Base-by-base conservation (phyloP, 1,284 basidiomycete species). In the Boletellus deceptivus region DNA sequence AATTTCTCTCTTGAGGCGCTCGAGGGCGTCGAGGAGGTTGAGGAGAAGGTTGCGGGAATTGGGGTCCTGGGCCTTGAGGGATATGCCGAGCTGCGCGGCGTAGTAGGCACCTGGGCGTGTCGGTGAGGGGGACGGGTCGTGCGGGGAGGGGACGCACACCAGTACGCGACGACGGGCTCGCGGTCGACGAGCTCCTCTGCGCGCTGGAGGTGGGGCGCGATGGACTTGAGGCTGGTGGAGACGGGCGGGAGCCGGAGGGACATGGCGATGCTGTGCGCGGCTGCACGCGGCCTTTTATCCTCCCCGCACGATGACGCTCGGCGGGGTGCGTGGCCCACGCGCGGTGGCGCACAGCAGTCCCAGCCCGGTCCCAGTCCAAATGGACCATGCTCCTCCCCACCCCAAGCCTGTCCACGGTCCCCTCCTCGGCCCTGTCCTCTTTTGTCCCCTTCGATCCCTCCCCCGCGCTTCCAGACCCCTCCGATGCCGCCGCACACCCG, bases 121-220 rank as follows among this genome's bases (percentile, higher is more conserved):
- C 11, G 17, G 46, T 55, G 6, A 50, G 35, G 16, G 10, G 13
- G 6, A 17, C 11, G 40, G 7, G 46, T 17, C n/a, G n/a, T n/a
- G 27, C 31, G 36, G 14, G 9, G 10, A 20, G 0, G 17, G 17
- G 27, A 46, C 88, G 61, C 72, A 92, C 94, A 95, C 95, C 95
- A 98, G 69, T 98, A 98, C 2, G 91, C 79, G 58, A 98, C 84
- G 46, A 94, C 76, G 3, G 92, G 89, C 59, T 98, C 93, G 52
- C 87, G 84, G 14, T 74, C 73, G 46, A 79, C 81, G 54, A 97
- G 78, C 68, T 98, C 96, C 46, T 90, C 84, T 0, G 94, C 91
- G 44, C 95, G 82, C 65, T 93, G 91, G n/a, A 98, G 76, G 67
- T 84, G 95, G 3, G 93, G 87, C 8, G 82, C 69, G 52, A 90